Evolutionary conservation across 2,329 filamentous ascomycete genomes (phyloP).

Genomic region (Trichoderma atroviride): DNA sequence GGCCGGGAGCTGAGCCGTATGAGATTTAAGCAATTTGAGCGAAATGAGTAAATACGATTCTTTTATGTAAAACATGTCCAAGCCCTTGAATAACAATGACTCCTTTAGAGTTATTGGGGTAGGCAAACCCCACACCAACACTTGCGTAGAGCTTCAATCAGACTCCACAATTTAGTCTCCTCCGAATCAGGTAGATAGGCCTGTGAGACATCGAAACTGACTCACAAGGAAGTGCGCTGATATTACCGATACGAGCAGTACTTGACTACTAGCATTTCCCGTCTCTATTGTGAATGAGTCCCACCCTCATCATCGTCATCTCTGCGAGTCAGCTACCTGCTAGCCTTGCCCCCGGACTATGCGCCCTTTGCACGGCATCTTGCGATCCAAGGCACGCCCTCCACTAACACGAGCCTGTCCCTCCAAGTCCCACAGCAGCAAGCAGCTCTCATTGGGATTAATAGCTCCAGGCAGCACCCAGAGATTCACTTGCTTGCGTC

Average conservation of each 20-base stretch:
- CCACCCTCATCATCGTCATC: no score
- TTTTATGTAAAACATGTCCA: background rate
- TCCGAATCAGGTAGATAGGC: background rate
- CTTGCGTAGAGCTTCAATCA: background rate
- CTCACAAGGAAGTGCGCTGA: background rate
- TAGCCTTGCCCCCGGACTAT: background rate
- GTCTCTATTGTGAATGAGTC: background rate
- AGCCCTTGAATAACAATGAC: background rate
- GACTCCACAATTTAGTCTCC: background rate
- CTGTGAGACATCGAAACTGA: background rate
- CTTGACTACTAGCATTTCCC: no score
- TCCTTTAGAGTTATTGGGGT: background rate
- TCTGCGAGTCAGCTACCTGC: background rate
- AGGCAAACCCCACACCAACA: background rate
- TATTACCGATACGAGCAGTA: background rate
- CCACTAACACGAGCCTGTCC: background rate
- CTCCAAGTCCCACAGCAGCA: background rate
- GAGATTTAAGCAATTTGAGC: slow-evolving; percentile 44
- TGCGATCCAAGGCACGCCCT: background rate
- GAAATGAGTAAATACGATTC: background rate
- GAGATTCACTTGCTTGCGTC: background rate
- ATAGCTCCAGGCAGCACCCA: background rate
- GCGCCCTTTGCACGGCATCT: background rate
- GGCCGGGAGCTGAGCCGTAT: slow-evolving; percentile 62
- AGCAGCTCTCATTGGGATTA: background rate